Percentiles rank a stretch among this genome's conserved stretches.
Evolutionary conservation across 23 red algal species (phyloP).

Genomic region (Gracilaria domingensis): DNA sequence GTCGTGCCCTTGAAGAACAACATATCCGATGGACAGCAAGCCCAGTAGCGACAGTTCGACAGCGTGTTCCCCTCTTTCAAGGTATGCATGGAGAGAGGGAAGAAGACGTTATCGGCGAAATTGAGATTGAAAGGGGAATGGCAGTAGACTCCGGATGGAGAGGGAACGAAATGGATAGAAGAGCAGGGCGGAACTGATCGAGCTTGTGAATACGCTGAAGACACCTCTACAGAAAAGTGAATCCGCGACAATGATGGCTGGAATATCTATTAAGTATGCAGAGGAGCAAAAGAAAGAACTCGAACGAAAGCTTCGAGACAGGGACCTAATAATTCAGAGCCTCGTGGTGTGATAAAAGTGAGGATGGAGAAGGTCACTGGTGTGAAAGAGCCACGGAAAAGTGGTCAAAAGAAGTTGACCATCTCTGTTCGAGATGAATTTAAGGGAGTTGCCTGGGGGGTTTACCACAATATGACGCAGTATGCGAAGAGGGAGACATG

Average conservation of each 20-base stretch:
- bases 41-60: too few species aligned
- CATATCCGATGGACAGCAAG: too few species aligned
- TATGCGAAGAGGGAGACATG: background rate
- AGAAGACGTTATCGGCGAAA: too few species aligned
- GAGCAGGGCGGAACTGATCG: background rate
- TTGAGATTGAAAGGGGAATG: too few species aligned
- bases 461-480: background rate
- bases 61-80: too few species aligned
- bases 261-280: background rate
- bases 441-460: background rate
- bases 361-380: background rate
- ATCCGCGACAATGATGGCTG: background rate
- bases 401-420: background rate
- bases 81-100: too few species aligned
- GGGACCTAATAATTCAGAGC: background rate
- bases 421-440: background rate
- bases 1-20: too few species aligned
- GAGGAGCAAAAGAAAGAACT: background rate
- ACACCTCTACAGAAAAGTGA: background rate
- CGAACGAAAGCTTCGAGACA: background rate
- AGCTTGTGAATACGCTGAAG: background rate
- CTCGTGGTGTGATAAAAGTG: background rate
- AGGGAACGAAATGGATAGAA: background rate
- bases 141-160: too few species aligned
- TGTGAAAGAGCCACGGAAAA: background rate